Evolutionary conservation across 495 filamentous ascomycete genomes (phyloP).

Genomic region (Penicillium simplicissimum): DNA sequence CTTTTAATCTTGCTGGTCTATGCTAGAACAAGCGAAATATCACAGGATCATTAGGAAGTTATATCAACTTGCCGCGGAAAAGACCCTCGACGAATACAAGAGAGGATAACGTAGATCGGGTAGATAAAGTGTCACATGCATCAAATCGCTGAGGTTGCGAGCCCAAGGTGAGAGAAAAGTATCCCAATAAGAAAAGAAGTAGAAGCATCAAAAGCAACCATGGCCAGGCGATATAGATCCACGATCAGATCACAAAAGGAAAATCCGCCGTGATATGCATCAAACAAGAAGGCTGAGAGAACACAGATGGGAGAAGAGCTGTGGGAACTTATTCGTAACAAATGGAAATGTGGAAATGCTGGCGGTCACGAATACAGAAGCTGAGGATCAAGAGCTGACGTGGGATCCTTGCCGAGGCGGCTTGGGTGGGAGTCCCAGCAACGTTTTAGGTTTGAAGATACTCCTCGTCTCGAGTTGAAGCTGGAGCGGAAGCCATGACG

Average conservation of each 20-base stretch:
- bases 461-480: conserved; percentile 13
- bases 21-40: background rate
- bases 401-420: background rate
- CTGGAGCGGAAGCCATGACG: background rate
- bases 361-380: background rate
- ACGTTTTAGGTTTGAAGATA: conserved; percentile 12
- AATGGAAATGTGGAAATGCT: conserved; percentile 14
- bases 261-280: conserved; percentile 31
- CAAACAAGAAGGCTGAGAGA: conserved; percentile 4
- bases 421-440: background rate
- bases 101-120: background rate
- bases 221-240: conserved; percentile 16
- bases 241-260: conserved; percentile 9
- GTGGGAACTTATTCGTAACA: conserved; percentile 9
- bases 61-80: background rate
- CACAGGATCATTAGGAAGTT: background rate
- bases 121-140: conserved; percentile 20
- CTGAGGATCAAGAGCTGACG: background rate
- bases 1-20: background rate
- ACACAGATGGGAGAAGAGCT: background rate
- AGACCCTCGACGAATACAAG: conserved; percentile 1
- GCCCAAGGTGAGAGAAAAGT: conserved; percentile 10
- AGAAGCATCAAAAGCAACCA: conserved; percentile 8
- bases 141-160: conserved; percentile 16
- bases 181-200: conserved; percentile 24